Conservation (phyloP, 108 stramenopile genomes). For the Cyclostephanos tholiformis region DNA sequence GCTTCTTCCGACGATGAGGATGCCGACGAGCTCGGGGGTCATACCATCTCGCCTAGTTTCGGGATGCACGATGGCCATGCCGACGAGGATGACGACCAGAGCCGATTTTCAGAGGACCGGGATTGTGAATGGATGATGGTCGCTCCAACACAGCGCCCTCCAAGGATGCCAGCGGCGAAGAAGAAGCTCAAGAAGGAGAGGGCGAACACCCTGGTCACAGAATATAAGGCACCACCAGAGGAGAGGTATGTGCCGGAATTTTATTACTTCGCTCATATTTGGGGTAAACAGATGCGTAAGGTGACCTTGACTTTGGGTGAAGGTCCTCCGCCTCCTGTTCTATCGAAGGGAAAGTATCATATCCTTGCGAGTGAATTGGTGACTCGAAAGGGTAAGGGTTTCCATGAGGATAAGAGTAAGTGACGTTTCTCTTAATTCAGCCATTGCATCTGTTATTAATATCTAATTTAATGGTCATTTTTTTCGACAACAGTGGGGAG, state of each 20-base stretch:
- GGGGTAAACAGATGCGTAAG: background rate
- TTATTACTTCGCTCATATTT: conserved; percentile 4
- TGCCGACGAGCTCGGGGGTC: background rate
- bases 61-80: background rate
- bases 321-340: conserved; percentile 3
- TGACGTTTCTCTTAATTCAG: background rate
- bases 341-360: background rate
- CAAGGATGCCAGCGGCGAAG: background rate
- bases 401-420: conserved; percentile 2
- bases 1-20: background rate
- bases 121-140: background rate
- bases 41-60: background rate
- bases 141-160: background rate
- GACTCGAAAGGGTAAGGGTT: background rate
- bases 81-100: background rate
- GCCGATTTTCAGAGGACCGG: conserved; percentile 1
- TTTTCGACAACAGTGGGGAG: background rate
- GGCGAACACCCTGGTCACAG: background rate
- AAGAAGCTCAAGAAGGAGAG: conserved; percentile 3
- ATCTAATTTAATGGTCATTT: background rate
- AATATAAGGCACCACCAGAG: conserved; percentile 6
- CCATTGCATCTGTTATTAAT: background rate
- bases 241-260: conserved; percentile 1
- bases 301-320: background rate
- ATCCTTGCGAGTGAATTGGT: conserved; percentile 1